Base-by-base conservation (phyloP, 1,284 basidiomycete species). In the Taiwanofungus camphoratus region DNA sequence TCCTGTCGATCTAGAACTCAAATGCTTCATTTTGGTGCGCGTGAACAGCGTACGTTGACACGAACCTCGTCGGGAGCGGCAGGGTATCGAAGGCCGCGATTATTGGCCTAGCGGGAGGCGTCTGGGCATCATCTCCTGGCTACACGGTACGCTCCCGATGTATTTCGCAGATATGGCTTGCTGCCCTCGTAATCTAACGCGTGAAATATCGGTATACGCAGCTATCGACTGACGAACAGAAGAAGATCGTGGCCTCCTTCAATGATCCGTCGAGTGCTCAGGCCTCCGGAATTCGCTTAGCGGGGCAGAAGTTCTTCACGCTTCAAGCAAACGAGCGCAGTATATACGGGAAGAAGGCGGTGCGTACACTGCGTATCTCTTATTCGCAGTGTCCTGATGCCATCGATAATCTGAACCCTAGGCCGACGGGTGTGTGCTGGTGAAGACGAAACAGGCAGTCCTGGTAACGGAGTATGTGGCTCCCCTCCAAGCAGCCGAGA, bases 371-470 rank as follows among this genome's bases (percentile, higher is more conserved):
- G n/a, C n/a, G 4, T 12, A 3, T 44, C n/a, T 21, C 15, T 5
- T 12, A 15, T 26, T 15, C 19, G 23, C 9, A 18, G 19, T 36
- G n/a, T n/a, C n/a, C 21, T 35, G 30, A n/a, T 4, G 26, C 5
- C 21, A 24, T 27, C 30, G 23, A 41, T 36, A 6, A 13, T 3
- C 8, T 13, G 16, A 12, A 7, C 7, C 21, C 5, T 41, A 95
- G 92, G 77, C 75, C 21, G 81, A 91, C 62, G 95, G 94, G 2
- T 76, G 76, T 45, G 69, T 92, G 48, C 60, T 94, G 50, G 85
- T 92, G 46, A 91, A 92, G 74, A 97, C 93, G 20, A 87, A 77
- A 54, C 89, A 92, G 61, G 92, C 91, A 3, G 73, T 96, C 49
- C 74, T 98, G 45, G 80, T 98, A 19, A 77, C 82, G 11, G 82